Base-by-base conservation (phyloP, 805 yeast species). In the Candida vartiovaarae region DNA sequence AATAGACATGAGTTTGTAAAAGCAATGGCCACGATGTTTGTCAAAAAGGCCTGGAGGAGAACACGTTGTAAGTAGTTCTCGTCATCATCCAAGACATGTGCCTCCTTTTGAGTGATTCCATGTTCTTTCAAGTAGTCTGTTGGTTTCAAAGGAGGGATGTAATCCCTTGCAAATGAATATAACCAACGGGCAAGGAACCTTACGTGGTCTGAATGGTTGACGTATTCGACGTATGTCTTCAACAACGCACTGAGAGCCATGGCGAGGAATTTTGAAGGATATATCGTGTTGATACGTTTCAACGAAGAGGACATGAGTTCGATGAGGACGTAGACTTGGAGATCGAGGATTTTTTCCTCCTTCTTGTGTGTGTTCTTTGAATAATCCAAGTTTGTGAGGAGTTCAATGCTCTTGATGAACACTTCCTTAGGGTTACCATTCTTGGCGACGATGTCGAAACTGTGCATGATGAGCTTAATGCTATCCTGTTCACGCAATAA, bases 371-470 rank as follows among this genome's bases (percentile, higher is more conserved):
- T 34, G 11, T 39, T 36, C n/a, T 32, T 36, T 7, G 49, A 31
- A n/a, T 40, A 45, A 8, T 48, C 57, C 30, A 82, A 50, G 1
- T 59, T 47, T 10, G 68, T 52, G 20, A 90, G 58, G 28, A 84
- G 57, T 57, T 88, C 96, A 58, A 85, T 80, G 9, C 79, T 66
- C 47, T 82, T 78, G 41, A 90, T 62, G 32, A 89, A 75, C 42
- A 88, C 61, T 62, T 89, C 96, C 53, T 86, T 87, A 6, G 93
- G 83, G 55, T 85, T 85, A 10, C 95, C 96, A 42, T 74, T 59
- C 36, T 64, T 64, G 0, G 95, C 80, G 41, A 91, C 64, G 20
- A 78, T 62, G 46, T 78, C 82, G 59, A 85, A 87, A 2, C 78
- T 60, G 45, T 66, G 68, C 59, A 78, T 57, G 7, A 73, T 55